Percentiles rank a stretch among this genome's conserved stretches.
These are phyloP conservation scores for Colletotrichum sansevieriae DNA, from an alignment of 2,329 filamentous ascomycete species.

Conservation along the genomic window DNA sequence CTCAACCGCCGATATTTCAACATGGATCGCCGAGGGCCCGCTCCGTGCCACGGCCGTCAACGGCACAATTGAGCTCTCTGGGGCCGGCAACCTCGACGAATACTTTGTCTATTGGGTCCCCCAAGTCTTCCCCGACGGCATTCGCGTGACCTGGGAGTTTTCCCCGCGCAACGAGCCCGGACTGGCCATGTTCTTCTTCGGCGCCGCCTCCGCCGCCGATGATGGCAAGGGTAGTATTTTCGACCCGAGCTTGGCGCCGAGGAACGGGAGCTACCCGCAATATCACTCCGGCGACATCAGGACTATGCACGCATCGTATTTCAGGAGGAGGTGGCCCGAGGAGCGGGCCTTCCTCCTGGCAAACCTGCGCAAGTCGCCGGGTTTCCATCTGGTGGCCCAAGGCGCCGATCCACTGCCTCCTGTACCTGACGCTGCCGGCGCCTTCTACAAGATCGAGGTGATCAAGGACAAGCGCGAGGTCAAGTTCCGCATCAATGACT, in stretches of 20 bases:
- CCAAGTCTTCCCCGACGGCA: slow-evolving; percentile 49
- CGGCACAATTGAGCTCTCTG: slow-evolving; percentile 47
- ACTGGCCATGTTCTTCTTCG: slow-evolving; percentile 52
- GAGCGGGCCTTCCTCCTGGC: slow-evolving; percentile 49
- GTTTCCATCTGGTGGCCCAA: slow-evolving; percentile 47
- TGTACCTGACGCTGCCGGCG: slow-evolving; percentile 47
- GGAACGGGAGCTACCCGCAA: slow-evolving; percentile 46
- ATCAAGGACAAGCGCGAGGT: slow-evolving; percentile 49
- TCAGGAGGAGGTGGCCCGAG: slow-evolving; percentile 46
- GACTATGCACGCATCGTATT: slow-evolving; percentile 44
- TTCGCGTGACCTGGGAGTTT: slow-evolving; percentile 51
- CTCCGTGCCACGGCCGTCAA: slow-evolving; percentile 46
- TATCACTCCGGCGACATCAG: slow-evolving; percentile 45
- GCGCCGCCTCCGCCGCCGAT: slow-evolving; percentile 44
- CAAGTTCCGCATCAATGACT: slow-evolving; percentile 47
- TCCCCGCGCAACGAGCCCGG: slow-evolving; percentile 48
- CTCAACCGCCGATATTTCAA: slow-evolving; percentile 45
- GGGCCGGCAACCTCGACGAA: slow-evolving; percentile 45
- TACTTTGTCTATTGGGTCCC: slow-evolving; percentile 52
- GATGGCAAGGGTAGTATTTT: slow-evolving; percentile 46
- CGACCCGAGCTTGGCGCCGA: slow-evolving; percentile 44
- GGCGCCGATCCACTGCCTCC: slow-evolving; percentile 49
- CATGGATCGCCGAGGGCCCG: slow-evolving; percentile 49
- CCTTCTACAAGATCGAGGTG: slow-evolving; percentile 49
- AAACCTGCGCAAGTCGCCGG: slow-evolving; percentile 49